Evolutionary conservation across 345 rosid species (phyloP), one percentile per base, ranked within the genome.

Genomic region (Orychophragmus violaceus): DNA sequence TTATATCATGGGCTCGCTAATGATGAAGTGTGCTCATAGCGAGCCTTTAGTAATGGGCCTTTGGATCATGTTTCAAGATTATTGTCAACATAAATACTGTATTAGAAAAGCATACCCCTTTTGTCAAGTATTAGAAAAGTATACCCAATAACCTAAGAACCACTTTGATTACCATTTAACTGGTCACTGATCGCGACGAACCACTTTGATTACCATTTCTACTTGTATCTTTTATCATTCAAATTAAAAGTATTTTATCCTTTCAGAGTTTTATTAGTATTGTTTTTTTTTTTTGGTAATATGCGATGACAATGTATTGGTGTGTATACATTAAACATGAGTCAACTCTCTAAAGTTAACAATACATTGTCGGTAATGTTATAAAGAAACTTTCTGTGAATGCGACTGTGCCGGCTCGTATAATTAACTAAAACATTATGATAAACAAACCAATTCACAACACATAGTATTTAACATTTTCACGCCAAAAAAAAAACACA

Each of bases 321-420:
- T 50, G 18, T 27, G 44, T 59, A 54, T 70, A 49, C 30, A 32
- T 25, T 35, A 62, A 62, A 5, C 49, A 56, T 5, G 30, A 2
- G 69, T 63, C 75, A 71, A 63, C 69, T 63, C 56, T 62, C 9
- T 44, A 3, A 13, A 8, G 6, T 13, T 16, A 33, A 55, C 24
- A 5, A 44, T 54, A 29, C 12, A 21, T 4, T 59, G 6, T 37
- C 10, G 25, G 7, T 28, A 29, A 21, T 28, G 12, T 27, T 35
- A 25, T 48, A 6, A 52, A 60, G 48, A 53, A 62, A 33, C 35
- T 32, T 62, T 71, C 50, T 13, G 18, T 11, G n/a, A 45, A 35
- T 45, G 36, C 57, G 58, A 63, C 58, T 54, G 64, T 62, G 59
- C 59, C 59, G 76, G 65, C 59, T 56, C 6, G 25, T 25, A 25